Evolutionary conservation across 2,329 filamentous ascomycete genomes (phyloP), one percentile per base, ranked within the genome.

Genomic region (Xylaria sp.): DNA sequence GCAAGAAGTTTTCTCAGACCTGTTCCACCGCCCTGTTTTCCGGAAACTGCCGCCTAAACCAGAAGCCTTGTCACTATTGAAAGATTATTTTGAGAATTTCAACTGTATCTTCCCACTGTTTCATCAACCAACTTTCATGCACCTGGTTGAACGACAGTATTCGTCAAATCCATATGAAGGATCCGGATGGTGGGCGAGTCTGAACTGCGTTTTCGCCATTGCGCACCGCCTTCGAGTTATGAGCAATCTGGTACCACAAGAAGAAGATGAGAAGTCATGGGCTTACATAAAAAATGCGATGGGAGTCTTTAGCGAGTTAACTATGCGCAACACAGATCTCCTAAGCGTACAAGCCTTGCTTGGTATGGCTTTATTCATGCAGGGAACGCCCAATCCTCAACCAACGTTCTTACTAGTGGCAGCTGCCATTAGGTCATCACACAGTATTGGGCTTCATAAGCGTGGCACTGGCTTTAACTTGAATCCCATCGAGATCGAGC

Each of bases 41-140:
- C 91, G 92, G 69, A 91, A 90, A 18, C 81, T 98, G 39, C 96
- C 96, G 2, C 86, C 92, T 0, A 97, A 97, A 80, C 86, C 90
- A n/a, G 94, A 98, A 81, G 93, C 94, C 0, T 81, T 97, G 70
- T 97, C 94, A 1, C 84, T 98, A 46, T 88, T 98, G 69, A 94
- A 92, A 80, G 96, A 99, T 80, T 99, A 92, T 78, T 99, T 99
- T 74, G 93, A 97, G 77, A 98, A 98, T 82, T 98, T 99, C 86
- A 99, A 99, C 84, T 96, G 94, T 88, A 95, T 98, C 88, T 97
- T 98, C 78, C 96, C 96, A 6, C 85, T 99, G 3, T 99, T 97
- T 77, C 96, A 99, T 80, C 94, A 98, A 80, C 94, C 95, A 0
- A 98, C 96, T 0, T 99, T 99, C 78, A 98, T 98, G 94, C 94